phyloP scores from a whole-genome alignment of 2,329 filamentous ascomycete species.

The Pseudogymnoascus sp. region DNA sequence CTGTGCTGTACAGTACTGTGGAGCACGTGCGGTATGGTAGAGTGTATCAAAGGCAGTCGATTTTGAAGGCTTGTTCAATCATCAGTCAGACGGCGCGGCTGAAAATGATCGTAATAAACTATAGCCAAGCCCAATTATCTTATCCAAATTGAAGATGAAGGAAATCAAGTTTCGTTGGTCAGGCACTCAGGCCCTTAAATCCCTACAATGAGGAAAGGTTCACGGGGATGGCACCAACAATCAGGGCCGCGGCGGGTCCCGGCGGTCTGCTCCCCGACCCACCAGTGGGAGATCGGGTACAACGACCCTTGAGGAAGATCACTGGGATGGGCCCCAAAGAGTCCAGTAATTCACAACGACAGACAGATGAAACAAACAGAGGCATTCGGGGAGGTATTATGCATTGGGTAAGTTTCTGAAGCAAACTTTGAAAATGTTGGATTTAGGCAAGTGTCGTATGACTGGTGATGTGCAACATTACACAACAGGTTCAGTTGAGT shows the following conservation, averaged over 20 bases:
- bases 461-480: background rate
- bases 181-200: background rate
- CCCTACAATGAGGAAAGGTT: background rate
- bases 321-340: background rate
- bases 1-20: background rate
- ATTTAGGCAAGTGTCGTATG: background rate
- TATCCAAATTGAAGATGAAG: background rate
- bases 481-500: background rate
- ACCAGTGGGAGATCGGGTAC: background rate
- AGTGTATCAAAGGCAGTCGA: background rate
- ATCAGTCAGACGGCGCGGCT: background rate
- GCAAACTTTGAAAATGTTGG: background rate
- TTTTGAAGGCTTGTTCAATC: background rate
- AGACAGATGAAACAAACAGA: background rate
- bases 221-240: background rate
- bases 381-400: background rate
- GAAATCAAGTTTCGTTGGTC: background rate
- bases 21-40: background rate
- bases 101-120: background rate
- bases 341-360: background rate
- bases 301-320: background rate
- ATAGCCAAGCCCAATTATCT: background rate
- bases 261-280: background rate
- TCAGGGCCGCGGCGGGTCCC: background rate
- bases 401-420: background rate